phyloP scores from a whole-genome alignment of 768 basidiomycete genomes.

The Porphyrellus cyaneotinctus region DNA sequence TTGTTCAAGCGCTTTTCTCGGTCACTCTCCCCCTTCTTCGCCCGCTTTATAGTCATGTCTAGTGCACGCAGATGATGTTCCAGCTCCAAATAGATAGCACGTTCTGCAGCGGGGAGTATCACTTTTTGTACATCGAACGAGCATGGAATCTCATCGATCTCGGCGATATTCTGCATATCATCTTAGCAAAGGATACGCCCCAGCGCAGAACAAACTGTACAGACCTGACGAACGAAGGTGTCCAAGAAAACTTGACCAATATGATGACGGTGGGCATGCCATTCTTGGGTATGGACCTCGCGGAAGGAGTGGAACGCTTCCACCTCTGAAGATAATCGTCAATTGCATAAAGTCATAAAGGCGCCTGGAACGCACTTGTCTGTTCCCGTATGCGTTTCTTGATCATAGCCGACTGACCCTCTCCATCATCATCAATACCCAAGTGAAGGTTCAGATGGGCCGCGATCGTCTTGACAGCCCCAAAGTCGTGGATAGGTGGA shows the following conservation, averaged over 20 bases:
- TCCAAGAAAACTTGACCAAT: conserved; percentile 81
- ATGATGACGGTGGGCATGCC: conserved; percentile 85
- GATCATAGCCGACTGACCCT: conserved; percentile 68
- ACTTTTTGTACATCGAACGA: conserved; percentile 59
- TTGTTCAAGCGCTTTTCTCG: conserved; percentile 84
- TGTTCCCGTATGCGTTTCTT: conserved; percentile 82
- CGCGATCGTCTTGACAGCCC: conserved; percentile 84
- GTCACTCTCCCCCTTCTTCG: conserved; percentile 71
- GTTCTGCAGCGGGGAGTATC: conserved; percentile 85
- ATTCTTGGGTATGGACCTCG: conserved; percentile 86
- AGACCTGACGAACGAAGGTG: conserved; percentile 79
- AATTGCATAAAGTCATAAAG: conserved; percentile 9
- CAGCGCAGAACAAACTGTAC: conserved; percentile 12
- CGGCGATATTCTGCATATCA: conserved; percentile 74
- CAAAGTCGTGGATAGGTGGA: conserved; percentile 89
- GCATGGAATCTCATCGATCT: conserved; percentile 94
- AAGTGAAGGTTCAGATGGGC: conserved; percentile 88
- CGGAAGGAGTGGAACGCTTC: conserved; percentile 97
- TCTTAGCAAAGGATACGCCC: conserved; percentile 10
- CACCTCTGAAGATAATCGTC: conserved; percentile 50
- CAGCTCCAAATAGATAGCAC: conserved; percentile 90
- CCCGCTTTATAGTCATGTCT: conserved; percentile 72
- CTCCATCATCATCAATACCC: conserved; percentile 85
- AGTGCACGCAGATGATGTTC: conserved; percentile 89
- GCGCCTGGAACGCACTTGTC: conserved; percentile 53